Evolutionary conservation across 768 basidiomycete genomes (phyloP).

Genomic region (Rhizopogon vinicolor): DNA sequence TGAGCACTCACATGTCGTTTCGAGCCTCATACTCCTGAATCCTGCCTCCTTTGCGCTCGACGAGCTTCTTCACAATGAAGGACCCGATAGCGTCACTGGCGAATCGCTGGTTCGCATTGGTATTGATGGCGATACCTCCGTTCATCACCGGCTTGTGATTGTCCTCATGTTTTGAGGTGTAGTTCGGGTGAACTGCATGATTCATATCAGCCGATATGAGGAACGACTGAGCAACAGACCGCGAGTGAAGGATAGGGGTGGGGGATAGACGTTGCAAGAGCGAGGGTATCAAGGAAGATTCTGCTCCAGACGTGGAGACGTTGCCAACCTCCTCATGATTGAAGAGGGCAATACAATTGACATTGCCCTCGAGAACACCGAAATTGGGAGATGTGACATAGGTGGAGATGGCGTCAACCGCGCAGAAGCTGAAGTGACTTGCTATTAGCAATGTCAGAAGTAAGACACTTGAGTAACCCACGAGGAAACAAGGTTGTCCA

Average conservation of each 20-base stretch:
- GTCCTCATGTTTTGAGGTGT: constrained; percentile 74
- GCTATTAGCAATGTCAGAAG: not conserved
- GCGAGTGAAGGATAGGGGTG: constrained; percentile 55
- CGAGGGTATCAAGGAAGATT: constrained; percentile 80
- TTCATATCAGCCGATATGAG: constrained; percentile 88
- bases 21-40: constrained; percentile 85
- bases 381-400: constrained; percentile 39
- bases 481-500: constrained; percentile 95
- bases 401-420: constrained; percentile 85
- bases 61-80: constrained; percentile 75
- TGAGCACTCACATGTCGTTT: constrained; percentile 73
- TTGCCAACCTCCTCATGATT: too few species aligned
- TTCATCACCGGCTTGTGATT: constrained; percentile 83
- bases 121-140: constrained; percentile 87
- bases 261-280: constrained; percentile 80
- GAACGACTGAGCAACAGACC: constrained; percentile 75
- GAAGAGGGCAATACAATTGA: constrained; percentile 44
- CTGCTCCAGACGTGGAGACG: constrained; percentile 72
- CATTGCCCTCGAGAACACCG: constrained; percentile 58
- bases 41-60: constrained; percentile 70
- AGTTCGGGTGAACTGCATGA: constrained; percentile 88
- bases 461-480: constrained; percentile 37
- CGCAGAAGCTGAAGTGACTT: constrained; percentile 59
- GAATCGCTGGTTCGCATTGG: constrained; percentile 82
- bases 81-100: constrained; percentile 66